Evolutionary conservation across 2,329 filamentous ascomycete genomes (phyloP).

Genomic region (Sarocladiaceae sp.): DNA sequence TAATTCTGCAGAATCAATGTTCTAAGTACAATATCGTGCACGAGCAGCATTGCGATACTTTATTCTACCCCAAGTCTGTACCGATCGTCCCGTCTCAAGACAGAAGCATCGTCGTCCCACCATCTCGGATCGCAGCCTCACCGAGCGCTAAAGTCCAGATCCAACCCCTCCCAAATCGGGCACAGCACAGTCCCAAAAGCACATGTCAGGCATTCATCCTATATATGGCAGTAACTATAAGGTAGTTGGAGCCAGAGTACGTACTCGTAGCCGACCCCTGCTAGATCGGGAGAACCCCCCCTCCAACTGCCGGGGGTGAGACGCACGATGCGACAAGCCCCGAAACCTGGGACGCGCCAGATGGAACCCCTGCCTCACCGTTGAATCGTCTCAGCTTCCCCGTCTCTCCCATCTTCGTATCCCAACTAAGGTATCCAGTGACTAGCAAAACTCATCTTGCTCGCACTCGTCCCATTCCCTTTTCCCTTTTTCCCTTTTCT

Average conservation of each 20-base stretch:
- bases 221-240: no score
- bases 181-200: not conserved
- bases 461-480: slow-evolving; percentile 6
- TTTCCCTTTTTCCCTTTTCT: slow-evolving; percentile 1
- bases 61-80: not conserved
- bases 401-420: not conserved
- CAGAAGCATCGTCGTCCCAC: not conserved
- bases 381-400: not conserved
- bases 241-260: no score
- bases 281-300: no score
- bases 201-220: not conserved
- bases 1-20: no score
- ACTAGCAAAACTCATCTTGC: no score
- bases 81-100: slow-evolving; percentile 3
- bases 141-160: slow-evolving; percentile 6
- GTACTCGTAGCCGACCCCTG: no score
- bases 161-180: no score
- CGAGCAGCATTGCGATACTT: no score
- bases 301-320: slow-evolving; percentile 3
- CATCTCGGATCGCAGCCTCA: slow-evolving; percentile 5
- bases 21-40: no score
- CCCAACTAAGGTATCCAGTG: no score
- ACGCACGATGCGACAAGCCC: slow-evolving; percentile 6
- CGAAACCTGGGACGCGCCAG: slow-evolving; percentile 2
- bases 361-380: not conserved